These are phyloP conservation scores for Acacia melanoxylon DNA, from an alignment of 306 rosid species.

Conservation along the genomic window DNA sequence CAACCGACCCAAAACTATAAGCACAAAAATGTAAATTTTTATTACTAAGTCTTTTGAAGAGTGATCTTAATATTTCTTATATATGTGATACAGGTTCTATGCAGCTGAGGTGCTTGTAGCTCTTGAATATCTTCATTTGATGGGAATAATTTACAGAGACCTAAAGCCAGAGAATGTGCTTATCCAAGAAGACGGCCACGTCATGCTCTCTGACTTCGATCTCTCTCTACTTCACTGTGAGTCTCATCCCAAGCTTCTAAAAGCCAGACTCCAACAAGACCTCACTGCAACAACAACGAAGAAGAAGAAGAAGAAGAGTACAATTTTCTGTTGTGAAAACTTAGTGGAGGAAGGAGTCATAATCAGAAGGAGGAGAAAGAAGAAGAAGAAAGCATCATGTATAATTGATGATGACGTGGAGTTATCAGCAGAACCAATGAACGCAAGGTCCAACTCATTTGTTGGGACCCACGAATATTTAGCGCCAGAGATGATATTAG, in stretches of 20 bases:
- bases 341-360: neutral
- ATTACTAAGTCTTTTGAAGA: neutral
- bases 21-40: too few species aligned
- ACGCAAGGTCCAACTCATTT: slow-evolving; percentile 58
- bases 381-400: neutral
- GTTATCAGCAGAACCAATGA: slow-evolving; percentile 45
- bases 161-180: slow-evolving; percentile 68
- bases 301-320: slow-evolving; percentile 32
- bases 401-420: neutral
- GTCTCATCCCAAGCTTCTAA: slow-evolving; percentile 54
- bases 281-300: neutral
- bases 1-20: too few species aligned
- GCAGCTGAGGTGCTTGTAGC: slow-evolving; percentile 68
- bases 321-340: slow-evolving; percentile 28
- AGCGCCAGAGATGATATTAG: slow-evolving; percentile 58
- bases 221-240: slow-evolving; percentile 50
- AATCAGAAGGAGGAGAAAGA: neutral
- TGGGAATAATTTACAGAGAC: slow-evolving; percentile 61
- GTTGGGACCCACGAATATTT: slow-evolving; percentile 70
- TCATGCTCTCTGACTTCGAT: slow-evolving; percentile 65
- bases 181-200: slow-evolving; percentile 64
- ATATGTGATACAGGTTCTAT: slow-evolving; percentile 41
- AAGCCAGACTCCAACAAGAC: slow-evolving; percentile 27
- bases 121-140: slow-evolving; percentile 63
- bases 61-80: neutral